phyloP scores from a whole-genome alignment of 2,329 filamentous ascomycete species.

The Diaporthe sp. region DNA sequence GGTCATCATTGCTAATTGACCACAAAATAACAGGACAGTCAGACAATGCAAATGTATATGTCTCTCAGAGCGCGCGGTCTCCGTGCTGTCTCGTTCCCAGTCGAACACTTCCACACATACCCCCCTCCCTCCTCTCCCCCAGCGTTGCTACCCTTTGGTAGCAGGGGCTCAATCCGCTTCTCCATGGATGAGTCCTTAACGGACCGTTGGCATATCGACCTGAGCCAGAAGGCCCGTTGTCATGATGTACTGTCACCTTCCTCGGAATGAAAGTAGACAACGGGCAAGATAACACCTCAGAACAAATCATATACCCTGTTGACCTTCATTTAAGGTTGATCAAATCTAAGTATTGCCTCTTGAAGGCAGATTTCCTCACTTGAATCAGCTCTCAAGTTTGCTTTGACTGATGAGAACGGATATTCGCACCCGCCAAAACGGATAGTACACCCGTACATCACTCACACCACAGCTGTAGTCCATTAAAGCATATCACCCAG shows the following conservation, averaged over 20 bases:
- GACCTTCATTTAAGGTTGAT: background rate
- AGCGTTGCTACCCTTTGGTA: conserved; percentile 83
- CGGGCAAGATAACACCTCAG: conserved; percentile 60
- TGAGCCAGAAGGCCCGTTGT: conserved; percentile 57
- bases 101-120: conserved; percentile 29
- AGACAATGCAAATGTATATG: conserved; percentile 32
- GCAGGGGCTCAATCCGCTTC: conserved; percentile 76
- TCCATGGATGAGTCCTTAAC: conserved; percentile 80
- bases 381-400: background rate
- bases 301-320: conserved; percentile 23
- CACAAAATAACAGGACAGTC: conserved; percentile 37
- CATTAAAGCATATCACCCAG: no score
- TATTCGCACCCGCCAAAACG: no score
- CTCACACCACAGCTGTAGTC: no score
- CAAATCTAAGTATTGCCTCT: background rate
- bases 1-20: conserved; percentile 39
- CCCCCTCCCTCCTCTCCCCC: conserved; percentile 62
- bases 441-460: no score
- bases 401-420: no score
- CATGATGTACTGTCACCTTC: conserved; percentile 50
- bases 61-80: conserved; percentile 27
- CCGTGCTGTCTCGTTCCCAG: conserved; percentile 24
- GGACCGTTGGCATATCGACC: conserved; percentile 82
- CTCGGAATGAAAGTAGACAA: conserved; percentile 52
- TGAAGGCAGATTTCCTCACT: background rate